Base-by-base conservation (phyloP, 768 basidiomycete species). In the Tylopilus plumbeoviolaceoides region DNA sequence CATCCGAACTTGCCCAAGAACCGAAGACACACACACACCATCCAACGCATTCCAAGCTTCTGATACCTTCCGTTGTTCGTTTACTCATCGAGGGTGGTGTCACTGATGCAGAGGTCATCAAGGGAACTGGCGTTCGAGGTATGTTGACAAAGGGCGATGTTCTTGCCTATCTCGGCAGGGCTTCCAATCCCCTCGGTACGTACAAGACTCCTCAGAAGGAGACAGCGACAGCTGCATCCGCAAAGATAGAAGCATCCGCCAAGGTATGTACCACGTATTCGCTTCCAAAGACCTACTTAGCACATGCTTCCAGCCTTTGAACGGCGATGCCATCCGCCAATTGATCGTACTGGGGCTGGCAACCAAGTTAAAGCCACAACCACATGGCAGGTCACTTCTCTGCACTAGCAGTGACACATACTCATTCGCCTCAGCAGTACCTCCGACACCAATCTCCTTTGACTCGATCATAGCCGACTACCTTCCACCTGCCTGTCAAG, bases 141-240 rank as follows among this genome's bases (percentile, higher is more conserved):
- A 95, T 94, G 87, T 69, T 98, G 55, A 98, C 95, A 44, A 98
- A 98, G 70, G 97, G 97, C 11, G 95, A 99, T 65, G 86, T 98
- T 1, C 78, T 99, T 27, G 74, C 91, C 3, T 85, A 83, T 70
- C 76, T 97, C 6, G 95, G 95, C 18, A 85, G 85, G 69, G 89
- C 93, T 18, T 85, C 85, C 11, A 76, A 78, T 33, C 89, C 92
- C 1, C 74, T 78, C 18, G 92, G 91, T 35, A 88, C 89, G 3
- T 89, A 77, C 71, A 86, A 85, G 65, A 75, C 75, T 58, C 58
- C 72, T 14, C 59, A 61, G 40, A 61, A 62, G 42, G 61, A 67
- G 43, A 46, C 59, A 72, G 54, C 59, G 54, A 12, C 43, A 38
- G 8, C 14, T 2, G 30, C 49, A 44, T 51, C 61, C 18, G 54